A percentile compares a stretch with the other conserved stretches of the same genome.
Evolutionary conservation across 768 basidiomycete species (phyloP).

Genomic region (Leccinum variicolor): DNA sequence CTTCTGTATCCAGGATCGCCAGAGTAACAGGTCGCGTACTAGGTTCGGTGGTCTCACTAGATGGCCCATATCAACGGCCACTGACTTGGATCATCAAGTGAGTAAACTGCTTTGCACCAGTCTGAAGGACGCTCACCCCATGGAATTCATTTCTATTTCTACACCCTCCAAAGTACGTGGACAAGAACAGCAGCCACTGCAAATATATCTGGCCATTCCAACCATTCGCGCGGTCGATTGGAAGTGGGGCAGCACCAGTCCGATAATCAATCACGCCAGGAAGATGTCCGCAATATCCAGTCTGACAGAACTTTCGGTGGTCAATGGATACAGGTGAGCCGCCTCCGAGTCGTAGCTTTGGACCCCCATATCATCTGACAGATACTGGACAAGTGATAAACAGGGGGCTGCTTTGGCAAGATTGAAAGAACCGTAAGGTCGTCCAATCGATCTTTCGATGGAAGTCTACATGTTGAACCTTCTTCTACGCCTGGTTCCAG

Average conservation of each 20-base stretch:
- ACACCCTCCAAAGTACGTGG: neutral
- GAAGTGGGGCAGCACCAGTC: too few species aligned
- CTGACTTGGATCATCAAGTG: neutral
- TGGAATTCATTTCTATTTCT: neutral
- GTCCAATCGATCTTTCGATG: too few species aligned
- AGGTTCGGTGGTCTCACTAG: neutral
- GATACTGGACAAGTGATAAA: too few species aligned
- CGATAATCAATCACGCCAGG: too few species aligned
- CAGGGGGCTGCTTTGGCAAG: neutral
- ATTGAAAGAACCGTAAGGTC: neutral
- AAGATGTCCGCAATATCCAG: too few species aligned
- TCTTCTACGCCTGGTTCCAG: neutral
- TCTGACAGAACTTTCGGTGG: too few species aligned
- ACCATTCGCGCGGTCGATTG: too few species aligned
- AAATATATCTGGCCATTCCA: too few species aligned
- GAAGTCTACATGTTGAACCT: neutral
- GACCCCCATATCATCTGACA: too few species aligned
- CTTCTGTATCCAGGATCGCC: neutral
- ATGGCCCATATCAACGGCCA: neutral
- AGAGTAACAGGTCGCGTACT: neutral
- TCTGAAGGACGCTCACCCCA: neutral
- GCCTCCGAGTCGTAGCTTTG: too few species aligned
- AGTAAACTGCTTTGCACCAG: neutral
- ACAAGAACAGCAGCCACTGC: too few species aligned
- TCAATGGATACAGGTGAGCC: too few species aligned